These are phyloP conservation scores for Cutaneotrichosporon sp. DNA, from an alignment of 1,284 basidiomycete genomes.

Conservation along the genomic window DNA sequence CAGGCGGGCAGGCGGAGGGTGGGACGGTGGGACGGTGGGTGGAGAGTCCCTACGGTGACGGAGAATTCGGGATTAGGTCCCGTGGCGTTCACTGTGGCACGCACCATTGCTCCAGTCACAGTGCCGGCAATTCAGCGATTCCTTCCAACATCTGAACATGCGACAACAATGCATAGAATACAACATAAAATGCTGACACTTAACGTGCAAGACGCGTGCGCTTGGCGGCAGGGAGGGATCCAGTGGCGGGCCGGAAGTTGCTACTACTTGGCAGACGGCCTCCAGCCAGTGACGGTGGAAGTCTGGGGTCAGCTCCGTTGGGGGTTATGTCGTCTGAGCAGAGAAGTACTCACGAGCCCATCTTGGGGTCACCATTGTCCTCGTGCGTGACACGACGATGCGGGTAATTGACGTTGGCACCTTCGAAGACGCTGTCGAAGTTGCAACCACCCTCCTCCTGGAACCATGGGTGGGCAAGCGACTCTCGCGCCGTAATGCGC, in stretches of 20 bases:
- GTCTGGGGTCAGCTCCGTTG: slow-evolving; percentile 23
- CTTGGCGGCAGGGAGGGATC: slow-evolving; percentile 29
- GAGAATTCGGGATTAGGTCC: slow-evolving; percentile 9
- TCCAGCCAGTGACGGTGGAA: slow-evolving; percentile 44
- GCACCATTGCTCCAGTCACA: slow-evolving; percentile 6
- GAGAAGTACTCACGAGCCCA: slow-evolving; percentile 49
- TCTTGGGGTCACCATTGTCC: slow-evolving; percentile 55
- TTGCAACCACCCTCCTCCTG: slow-evolving; percentile 52
- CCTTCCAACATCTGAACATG: background rate
- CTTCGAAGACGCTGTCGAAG: slow-evolving; percentile 49
- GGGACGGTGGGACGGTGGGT: background rate
- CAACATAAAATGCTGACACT: slow-evolving; percentile 7
- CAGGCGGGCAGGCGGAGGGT: background rate
- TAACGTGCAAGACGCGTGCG: slow-evolving; percentile 24
- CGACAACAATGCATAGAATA: slow-evolving; percentile 7
- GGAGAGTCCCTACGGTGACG: slow-evolving; percentile 7
- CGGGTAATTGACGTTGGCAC: slow-evolving; percentile 54
- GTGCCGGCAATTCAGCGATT: slow-evolving; percentile 3
- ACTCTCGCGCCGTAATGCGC: slow-evolving; percentile 77
- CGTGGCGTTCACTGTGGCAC: background rate
- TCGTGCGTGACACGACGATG: slow-evolving; percentile 58
- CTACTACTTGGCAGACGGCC: slow-evolving; percentile 43
- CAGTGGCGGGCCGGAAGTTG: slow-evolving; percentile 46
- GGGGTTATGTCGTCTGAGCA: background rate
- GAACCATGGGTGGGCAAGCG: slow-evolving; percentile 69